A percentile compares a stretch with the other conserved stretches of the same genome.
Conservation (phyloP, 495 filamentous ascomycete species). For the Massariosphaeria phaeospora region DNA sequence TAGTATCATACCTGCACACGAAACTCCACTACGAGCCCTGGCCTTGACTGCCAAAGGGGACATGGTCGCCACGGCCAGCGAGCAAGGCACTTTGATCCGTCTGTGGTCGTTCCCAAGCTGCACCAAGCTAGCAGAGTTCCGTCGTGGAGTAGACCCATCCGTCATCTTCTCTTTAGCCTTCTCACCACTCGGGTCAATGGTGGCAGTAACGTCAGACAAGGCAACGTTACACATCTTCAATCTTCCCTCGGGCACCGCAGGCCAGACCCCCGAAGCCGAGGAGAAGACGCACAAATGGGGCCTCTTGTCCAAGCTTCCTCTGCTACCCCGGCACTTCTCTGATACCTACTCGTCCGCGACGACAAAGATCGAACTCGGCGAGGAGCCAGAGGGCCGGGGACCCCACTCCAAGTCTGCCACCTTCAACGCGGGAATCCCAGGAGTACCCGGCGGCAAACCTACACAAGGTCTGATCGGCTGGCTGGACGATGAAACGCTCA, state of each 20-base stretch:
- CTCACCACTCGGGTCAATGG: constrained; percentile 67
- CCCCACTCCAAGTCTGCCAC: constrained; percentile 23
- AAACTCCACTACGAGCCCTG: constrained; percentile 71
- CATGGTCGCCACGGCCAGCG: constrained; percentile 83
- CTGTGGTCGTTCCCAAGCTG: constrained; percentile 74
- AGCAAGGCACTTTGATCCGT: constrained; percentile 82
- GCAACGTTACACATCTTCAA: constrained; percentile 93
- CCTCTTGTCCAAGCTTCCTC: constrained; percentile 67
- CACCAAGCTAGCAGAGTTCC: constrained; percentile 72
- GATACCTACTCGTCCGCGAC: constrained; percentile 78
- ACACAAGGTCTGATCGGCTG: constrained; percentile 73
- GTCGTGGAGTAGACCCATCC: constrained; percentile 83
- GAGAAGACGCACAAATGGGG: constrained; percentile 60
- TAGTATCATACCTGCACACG: constrained; percentile 91
- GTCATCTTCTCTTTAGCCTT: constrained; percentile 82
- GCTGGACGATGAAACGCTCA: constrained; percentile 60
- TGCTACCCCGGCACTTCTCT: constrained; percentile 74
- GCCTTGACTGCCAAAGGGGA: constrained; percentile 75
- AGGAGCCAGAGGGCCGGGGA: constrained; percentile 48
- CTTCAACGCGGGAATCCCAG: constrained; percentile 34
- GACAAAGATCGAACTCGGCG: constrained; percentile 70
- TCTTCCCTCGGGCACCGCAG: constrained; percentile 42
- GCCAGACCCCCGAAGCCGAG: constrained; percentile 7
- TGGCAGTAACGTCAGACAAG: constrained; percentile 97
- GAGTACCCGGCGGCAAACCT: constrained; percentile 51